Evolutionary conservation across 768 basidiomycete genomes (phyloP), one percentile per base, ranked within the genome.

Genomic region (Strobilomyces confusus): DNA sequence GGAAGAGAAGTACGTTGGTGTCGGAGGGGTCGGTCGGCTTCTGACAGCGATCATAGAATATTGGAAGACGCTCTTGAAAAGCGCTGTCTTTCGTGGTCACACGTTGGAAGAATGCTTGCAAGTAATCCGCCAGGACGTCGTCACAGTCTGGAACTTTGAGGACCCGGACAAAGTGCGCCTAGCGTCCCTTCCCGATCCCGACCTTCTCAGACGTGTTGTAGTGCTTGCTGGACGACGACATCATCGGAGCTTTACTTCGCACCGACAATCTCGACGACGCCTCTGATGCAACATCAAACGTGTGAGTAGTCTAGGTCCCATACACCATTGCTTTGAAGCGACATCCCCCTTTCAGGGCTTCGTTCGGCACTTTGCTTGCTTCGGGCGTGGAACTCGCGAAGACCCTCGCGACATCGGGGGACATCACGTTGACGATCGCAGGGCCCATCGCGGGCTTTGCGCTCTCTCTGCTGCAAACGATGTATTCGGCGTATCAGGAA

Each of bases 91-190:
- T 48, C 41, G 49, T 0, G 48, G 48, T 7, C 48, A 25, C 34
- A 50, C 59, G 20, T 37, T 62, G 20, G 12, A 37, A 4, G 37
- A 54, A 42, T 60, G 59, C 8, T 48, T 60, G 40, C 2, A 54
- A 25, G 51, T 58, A 8, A 62, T 60, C 14, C 51, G 4, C 6
- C n/a, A 42, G 9, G 59, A 60, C 9, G 20, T 60, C 4, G n/a
- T 53, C 17, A 37, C 45, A 0, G 25, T 58, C 26, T 60, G 59
- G 59, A 60, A 60, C 20, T 53, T 60, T 5, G 15, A 33, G 4
- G 59, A 60, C 34, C 59, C 55, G 2, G 60, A 60, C 17, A 1
- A 48, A 19, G 59, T 54, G 48, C 14, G 37, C 4, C 32, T 26
- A 1, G 17, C 3, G 14, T 30, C 4, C 2, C 37, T 12, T n/a